A percentile compares a stretch with the other conserved stretches of the same genome.
Evolutionary conservation across 495 filamentous ascomycete species (phyloP).

Genomic region (Wilcoxina mikolae): DNA sequence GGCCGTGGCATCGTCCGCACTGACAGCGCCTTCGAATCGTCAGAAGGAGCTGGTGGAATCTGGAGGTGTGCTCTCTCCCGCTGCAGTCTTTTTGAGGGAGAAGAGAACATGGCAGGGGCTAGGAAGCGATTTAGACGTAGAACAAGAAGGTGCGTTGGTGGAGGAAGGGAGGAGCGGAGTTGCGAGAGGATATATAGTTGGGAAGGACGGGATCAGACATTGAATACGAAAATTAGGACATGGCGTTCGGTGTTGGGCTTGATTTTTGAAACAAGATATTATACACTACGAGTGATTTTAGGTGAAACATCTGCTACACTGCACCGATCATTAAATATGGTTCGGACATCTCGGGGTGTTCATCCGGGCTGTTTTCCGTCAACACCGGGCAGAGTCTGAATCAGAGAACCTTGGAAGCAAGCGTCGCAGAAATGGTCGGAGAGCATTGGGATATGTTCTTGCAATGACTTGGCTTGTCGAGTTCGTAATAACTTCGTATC

Average conservation of each 20-base stretch:
- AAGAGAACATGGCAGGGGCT: conserved; percentile 84
- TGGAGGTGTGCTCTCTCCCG: conserved; percentile 73
- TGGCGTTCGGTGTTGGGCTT: background rate
- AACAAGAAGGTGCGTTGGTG: conserved; percentile 43
- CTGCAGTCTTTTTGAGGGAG: conserved; percentile 68
- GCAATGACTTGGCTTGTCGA: too few species aligned
- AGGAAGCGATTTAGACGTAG: conserved; percentile 64
- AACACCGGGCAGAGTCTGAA: too few species aligned
- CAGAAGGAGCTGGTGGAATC: conserved; percentile 44
- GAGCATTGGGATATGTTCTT: too few species aligned
- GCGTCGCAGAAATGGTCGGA: too few species aligned
- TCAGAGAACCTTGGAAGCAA: too few species aligned
- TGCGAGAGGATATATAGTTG: conserved; percentile 77
- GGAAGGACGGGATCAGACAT: conserved; percentile 31
- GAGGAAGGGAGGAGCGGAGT: conserved; percentile 81
- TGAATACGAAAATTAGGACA: background rate
- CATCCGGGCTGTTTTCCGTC: too few species aligned
- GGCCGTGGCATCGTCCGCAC: conserved; percentile 19
- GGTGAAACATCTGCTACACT: too few species aligned
- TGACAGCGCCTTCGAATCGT: conserved; percentile 22
- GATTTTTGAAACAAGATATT: too few species aligned
- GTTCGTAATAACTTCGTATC: too few species aligned
- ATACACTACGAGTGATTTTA: too few species aligned
- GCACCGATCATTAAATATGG: too few species aligned
- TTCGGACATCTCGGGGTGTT: too few species aligned